These are phyloP conservation scores for Colletotrichum kahawae DNA, from an alignment of 2,329 filamentous ascomycete genomes.

Conservation along the genomic window DNA sequence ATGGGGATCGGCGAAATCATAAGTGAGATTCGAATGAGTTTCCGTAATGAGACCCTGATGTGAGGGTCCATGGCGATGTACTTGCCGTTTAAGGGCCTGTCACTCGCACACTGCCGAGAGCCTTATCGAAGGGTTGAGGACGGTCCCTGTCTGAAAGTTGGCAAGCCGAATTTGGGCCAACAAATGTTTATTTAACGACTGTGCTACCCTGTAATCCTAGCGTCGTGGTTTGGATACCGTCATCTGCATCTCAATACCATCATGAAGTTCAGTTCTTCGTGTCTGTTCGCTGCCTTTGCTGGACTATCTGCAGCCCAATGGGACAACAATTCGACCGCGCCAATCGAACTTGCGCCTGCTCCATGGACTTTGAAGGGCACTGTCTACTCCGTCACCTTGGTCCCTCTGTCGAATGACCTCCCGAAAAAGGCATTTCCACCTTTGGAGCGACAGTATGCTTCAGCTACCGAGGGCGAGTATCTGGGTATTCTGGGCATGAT, in stretches of 20 bases:
- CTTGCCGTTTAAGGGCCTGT: neutral
- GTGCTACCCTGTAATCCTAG: neutral
- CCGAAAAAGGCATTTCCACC: constrained; percentile 15
- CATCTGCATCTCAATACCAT: neutral
- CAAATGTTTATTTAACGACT: neutral
- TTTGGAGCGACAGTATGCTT: neutral
- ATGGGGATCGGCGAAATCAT: neutral
- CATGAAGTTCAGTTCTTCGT: neutral
- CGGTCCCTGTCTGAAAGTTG: neutral
- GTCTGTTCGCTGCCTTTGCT: neutral
- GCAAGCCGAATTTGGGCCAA: neutral
- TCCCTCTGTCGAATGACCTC: neutral
- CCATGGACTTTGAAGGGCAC: constrained; percentile 25
- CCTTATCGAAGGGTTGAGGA: neutral
- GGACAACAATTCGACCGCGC: constrained; percentile 13
- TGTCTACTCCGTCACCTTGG: constrained; percentile 19
- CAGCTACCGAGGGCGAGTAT: constrained; percentile 33
- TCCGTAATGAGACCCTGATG: neutral
- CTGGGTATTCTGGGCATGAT: constrained; percentile 51
- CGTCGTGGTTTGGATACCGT: neutral
- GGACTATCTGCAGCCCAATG: neutral
- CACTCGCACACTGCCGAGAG: neutral
- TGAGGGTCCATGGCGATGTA: neutral
- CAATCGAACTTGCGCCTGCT: constrained; percentile 14
- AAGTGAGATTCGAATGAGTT: neutral